These are phyloP conservation scores for Exophiala dermatitidis DNA, from an alignment of 2,329 filamentous ascomycete genomes.

Conservation along the genomic window DNA sequence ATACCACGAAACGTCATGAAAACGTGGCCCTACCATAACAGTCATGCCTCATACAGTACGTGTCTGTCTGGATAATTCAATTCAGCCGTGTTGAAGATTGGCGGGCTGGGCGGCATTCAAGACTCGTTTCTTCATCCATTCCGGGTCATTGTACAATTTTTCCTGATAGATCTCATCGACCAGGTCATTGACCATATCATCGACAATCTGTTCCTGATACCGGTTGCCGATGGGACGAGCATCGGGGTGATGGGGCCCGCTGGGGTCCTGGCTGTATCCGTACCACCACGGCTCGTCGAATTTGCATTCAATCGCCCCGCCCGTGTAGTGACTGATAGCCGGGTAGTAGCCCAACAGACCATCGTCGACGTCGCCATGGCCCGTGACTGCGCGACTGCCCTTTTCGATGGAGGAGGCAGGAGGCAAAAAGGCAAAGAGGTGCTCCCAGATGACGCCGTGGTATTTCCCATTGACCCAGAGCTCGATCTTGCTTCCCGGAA, in stretches of 20 bases:
- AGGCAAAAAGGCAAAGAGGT: conserved; percentile 83
- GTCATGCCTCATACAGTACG: too few species aligned
- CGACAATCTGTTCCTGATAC: conserved; percentile 86
- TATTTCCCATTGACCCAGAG: conserved; percentile 87
- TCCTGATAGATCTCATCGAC: conserved; percentile 75
- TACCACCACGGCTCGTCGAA: conserved; percentile 90
- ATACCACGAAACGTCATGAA: not conserved
- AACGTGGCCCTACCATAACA: not conserved
- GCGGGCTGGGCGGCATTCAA: conserved; percentile 16
- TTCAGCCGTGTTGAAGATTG: conserved; percentile 19
- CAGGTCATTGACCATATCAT: conserved; percentile 88
- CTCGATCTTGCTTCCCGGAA: conserved; percentile 78
- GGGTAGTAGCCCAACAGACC: conserved; percentile 95
- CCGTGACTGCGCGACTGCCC: conserved; percentile 55
- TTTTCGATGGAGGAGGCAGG: conserved; percentile 62
- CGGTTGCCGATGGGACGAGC: conserved; percentile 62
- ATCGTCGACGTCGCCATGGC: conserved; percentile 54
- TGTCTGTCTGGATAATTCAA: not conserved
- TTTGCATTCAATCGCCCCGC: conserved; percentile 85
- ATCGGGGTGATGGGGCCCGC: conserved; percentile 28
- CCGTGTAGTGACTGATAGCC: conserved; percentile 83
- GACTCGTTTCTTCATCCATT: conserved; percentile 26
- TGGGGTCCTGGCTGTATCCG: conserved; percentile 32
- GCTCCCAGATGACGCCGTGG: conserved; percentile 80
- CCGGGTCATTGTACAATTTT: conserved; percentile 19